Evolutionary conservation across 805 yeast genomes (phyloP).

Genomic region (Yamadazyma sp.): DNA sequence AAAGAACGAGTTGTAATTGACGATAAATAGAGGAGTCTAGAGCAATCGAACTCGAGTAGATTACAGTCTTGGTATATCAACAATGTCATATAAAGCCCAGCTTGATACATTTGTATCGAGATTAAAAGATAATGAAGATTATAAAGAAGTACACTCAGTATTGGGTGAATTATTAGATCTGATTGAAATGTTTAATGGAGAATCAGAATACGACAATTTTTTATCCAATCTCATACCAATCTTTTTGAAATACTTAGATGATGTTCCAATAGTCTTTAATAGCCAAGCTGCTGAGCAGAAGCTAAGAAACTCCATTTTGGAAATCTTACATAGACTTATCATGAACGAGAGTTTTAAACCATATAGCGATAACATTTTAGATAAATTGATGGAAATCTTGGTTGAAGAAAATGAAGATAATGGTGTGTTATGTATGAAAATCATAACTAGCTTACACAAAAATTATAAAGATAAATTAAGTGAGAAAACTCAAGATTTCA

Average conservation of each 20-base stretch:
- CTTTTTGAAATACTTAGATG: constrained; percentile 57
- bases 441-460: constrained; percentile 80
- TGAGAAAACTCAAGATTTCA: constrained; percentile 75
- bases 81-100: constrained; percentile 51
- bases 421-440: constrained; percentile 87
- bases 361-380: constrained; percentile 59
- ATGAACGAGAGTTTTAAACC: constrained; percentile 80
- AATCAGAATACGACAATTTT: constrained; percentile 78
- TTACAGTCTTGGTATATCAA: too few species aligned
- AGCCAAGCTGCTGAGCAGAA: constrained; percentile 70
- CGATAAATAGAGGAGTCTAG: too few species aligned
- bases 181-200: constrained; percentile 77
- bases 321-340: constrained; percentile 75
- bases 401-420: constrained; percentile 90
- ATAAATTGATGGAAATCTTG: constrained; percentile 55
- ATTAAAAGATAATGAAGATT: constrained; percentile 55
- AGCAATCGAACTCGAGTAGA: too few species aligned
- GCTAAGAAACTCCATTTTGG: constrained; percentile 71
- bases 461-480: constrained; percentile 67
- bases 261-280: constrained; percentile 70
- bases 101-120: constrained; percentile 67
- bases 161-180: constrained; percentile 84
- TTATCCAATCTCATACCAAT: constrained; percentile 68
- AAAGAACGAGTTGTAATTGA: too few species aligned
- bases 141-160: constrained; percentile 59